Evolutionary conservation across 192 early-diverging fungal species (phyloP).

Genomic region (Mortierella antarctica): DNA sequence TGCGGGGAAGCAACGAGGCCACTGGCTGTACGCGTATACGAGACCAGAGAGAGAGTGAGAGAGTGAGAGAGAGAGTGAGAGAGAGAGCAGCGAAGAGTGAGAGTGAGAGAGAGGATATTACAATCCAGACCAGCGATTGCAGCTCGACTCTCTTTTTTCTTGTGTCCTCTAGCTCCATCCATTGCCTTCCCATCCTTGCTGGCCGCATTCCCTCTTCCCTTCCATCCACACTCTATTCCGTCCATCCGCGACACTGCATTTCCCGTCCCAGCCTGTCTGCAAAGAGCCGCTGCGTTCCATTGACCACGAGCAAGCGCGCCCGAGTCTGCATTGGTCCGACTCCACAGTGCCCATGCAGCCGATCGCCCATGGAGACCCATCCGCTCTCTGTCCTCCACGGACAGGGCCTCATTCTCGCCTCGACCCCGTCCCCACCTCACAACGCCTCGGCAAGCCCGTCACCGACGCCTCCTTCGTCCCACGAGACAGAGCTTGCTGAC

Average conservation of each 20-base stretch:
- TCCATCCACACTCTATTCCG: too few species aligned
- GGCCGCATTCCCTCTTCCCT: neutral
- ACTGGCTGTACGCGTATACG: neutral
- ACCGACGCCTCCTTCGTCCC: neutral
- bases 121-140: constrained; percentile 27
- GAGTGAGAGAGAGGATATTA: constrained; percentile 2
- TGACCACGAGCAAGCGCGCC: too few species aligned
- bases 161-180: neutral
- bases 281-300: too few species aligned
- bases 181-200: neutral
- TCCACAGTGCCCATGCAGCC: too few species aligned
- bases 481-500: constrained; percentile 1
- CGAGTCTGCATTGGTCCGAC: too few species aligned
- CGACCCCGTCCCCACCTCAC: neutral
- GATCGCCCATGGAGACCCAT: too few species aligned
- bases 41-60: too few species aligned
- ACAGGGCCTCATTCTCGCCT: constrained; percentile 17
- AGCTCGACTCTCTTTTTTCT: constrained; percentile 1
- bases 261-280: too few species aligned
- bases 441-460: neutral
- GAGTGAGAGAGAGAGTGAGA: too few species aligned
- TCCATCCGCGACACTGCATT: too few species aligned
- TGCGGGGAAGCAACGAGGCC: neutral
- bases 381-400: neutral
- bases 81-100: too few species aligned